Percentiles rank a stretch among this genome's conserved stretches.
These are phyloP conservation scores for Keithomyces neogunnii DNA, from an alignment of 2,329 filamentous ascomycete species.

Conservation along the genomic window DNA sequence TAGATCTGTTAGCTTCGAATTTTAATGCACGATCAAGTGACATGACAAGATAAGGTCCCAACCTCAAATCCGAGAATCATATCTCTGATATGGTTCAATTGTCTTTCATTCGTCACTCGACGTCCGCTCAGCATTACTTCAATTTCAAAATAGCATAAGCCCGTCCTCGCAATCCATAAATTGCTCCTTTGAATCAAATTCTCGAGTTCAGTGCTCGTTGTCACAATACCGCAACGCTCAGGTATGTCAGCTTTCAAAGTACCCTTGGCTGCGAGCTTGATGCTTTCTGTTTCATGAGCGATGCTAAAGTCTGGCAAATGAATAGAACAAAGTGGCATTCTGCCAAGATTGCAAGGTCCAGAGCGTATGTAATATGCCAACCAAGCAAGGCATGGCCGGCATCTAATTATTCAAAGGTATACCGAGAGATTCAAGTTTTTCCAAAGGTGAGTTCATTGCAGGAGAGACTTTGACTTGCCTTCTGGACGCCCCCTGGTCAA, in stretches of 20 bases:
- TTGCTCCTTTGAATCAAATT: constrained; percentile 12
- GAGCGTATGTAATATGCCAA: background rate
- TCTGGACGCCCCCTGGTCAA: background rate
- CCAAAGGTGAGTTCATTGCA: background rate
- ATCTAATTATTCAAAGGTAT: background rate
- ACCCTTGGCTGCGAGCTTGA: constrained; percentile 16
- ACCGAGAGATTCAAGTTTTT: background rate
- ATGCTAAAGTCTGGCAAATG: constrained; percentile 18
- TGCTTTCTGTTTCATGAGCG: constrained; percentile 11
- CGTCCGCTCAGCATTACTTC: constrained; percentile 15
- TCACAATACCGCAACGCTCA: constrained; percentile 1
- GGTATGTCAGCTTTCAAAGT: constrained; percentile 20
- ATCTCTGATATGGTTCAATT: constrained; percentile 9
- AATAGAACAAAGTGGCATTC: constrained; percentile 11
- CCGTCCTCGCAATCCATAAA: constrained; percentile 25
- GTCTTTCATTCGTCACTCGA: constrained; percentile 7
- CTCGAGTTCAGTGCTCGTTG: constrained; percentile 16
- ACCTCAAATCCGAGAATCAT: constrained; percentile 20
- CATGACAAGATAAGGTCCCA: background rate
- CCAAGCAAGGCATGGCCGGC: background rate
- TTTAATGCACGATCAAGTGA: too few relatives aligned
- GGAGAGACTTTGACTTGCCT: background rate
- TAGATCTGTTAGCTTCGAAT: background rate
- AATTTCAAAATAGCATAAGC: constrained; percentile 20
- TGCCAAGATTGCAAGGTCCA: background rate